Base-by-base conservation (phyloP, 2,329 filamentous ascomycete species). In the Colletotrichum higginsianum region DNA sequence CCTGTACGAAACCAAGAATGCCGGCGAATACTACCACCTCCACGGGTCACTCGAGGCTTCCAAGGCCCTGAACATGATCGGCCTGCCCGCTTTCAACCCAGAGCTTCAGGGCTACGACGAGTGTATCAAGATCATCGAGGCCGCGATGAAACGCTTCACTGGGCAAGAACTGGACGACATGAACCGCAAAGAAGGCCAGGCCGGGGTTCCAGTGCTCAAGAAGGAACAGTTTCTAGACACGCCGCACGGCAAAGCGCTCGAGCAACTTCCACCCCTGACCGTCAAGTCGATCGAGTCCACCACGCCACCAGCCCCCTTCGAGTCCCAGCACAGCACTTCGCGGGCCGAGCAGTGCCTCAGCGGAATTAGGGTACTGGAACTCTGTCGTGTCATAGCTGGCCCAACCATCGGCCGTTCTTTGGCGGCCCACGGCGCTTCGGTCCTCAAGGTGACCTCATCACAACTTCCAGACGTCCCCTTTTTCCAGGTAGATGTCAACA, bases 361-460 rank as follows among this genome's bases (percentile, higher is more conserved):
- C 82, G 90, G 90, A 1, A 85, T 93, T 76, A 90, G 89, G 72
- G 90, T 93, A 23, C 84, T 93, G 21, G 91, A 93, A 78, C 82
- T 93, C 56, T 91, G 90, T 78, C 87, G 91, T 38, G 88, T 93
- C 74, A 92, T 93, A 74, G 91, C 91, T 26, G 91, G 90, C 0
- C 91, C 91, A 35, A 88, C 89, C 4, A 90, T 93, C 74, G 88
- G 88, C n/a, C 87, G 90, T 40, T 88, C 88, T 1, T 85, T 93
- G 2, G 90, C 90, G 44, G 91, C 92, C 67, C 90, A 92, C 76
- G 91, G 91, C n/a, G 91, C 91, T 30, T 86, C 89, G 66, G 90
- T 93, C 1, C 84, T 93, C 74, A 90, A 92, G 74, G 84, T 93
- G 61, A 92, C 90, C 4, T 88, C 87, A 6, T 85, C 88, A 1